Percentiles rank a stretch among this genome's conserved stretches.
Evolutionary conservation across 2,329 filamentous ascomycete species (phyloP).

Genomic region (Thielaviopsis euricoi): DNA sequence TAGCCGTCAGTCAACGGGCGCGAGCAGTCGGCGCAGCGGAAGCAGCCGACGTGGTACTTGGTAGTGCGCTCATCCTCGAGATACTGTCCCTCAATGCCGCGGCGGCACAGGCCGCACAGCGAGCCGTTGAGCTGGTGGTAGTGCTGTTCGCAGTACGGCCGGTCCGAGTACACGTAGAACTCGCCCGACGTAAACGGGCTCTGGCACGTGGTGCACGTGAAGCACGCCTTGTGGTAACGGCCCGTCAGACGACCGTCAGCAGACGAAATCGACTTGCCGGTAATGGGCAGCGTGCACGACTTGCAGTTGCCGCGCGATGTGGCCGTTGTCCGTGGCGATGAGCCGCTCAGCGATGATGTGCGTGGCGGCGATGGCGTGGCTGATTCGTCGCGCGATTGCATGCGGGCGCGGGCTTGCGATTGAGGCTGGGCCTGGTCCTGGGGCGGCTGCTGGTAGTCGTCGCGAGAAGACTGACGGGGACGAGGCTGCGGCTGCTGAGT

Average conservation of each 20-base stretch:
- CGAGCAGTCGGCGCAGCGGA: constrained; percentile 68
- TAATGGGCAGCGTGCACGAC: constrained; percentile 61
- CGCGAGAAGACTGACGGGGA: constrained; percentile 2
- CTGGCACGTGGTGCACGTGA: constrained; percentile 73
- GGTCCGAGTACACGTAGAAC: constrained; percentile 80
- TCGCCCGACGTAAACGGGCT: constrained; percentile 71
- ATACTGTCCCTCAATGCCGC: constrained; percentile 86
- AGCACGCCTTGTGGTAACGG: constrained; percentile 88
- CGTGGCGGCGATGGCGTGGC: constrained; percentile 9
- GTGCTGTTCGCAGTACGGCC: constrained; percentile 79
- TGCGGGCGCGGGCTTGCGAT: not conserved
- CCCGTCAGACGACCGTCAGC: constrained; percentile 84
- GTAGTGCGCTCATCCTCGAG: constrained; percentile 61
- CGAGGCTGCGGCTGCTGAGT: not conserved
- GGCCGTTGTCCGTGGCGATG: constrained; percentile 13
- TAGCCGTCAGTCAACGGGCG: constrained; percentile 66
- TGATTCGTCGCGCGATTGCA: constrained; percentile 1
- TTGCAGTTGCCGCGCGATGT: constrained; percentile 61
- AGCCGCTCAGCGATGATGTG: constrained; percentile 5
- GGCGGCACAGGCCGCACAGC: constrained; percentile 61
- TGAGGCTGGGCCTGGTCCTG: not conserved
- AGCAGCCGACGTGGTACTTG: constrained; percentile 79
- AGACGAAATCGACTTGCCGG: constrained; percentile 84
- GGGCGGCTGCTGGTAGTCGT: not conserved
- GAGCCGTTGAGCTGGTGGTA: constrained; percentile 87